Conservation (phyloP, 306 rosid genomes). For the Erythrophleum fordii region DNA sequence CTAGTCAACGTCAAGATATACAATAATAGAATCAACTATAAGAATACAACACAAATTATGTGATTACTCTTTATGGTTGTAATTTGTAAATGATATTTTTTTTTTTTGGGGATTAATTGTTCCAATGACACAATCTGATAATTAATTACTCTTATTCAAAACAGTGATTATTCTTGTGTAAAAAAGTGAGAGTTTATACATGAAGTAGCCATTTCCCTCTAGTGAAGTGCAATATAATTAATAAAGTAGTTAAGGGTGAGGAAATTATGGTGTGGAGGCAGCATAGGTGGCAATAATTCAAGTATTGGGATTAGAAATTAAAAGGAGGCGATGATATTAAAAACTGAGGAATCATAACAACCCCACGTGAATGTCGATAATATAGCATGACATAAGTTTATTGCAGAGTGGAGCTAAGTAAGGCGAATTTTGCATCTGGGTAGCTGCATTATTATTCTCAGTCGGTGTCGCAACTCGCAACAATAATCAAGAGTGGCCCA, state of each 20-base stretch:
- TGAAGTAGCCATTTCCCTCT: not conserved
- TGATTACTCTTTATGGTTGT: not conserved
- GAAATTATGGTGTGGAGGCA: not conserved
- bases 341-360: constrained; percentile 43
- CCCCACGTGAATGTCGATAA: constrained; percentile 59
- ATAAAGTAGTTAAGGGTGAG: not conserved
- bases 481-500: too few relatives aligned
- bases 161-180: not conserved
- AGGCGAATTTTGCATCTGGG: not conserved
- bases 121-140: constrained; percentile 24
- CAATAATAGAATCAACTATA: too few relatives aligned
- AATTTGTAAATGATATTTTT: too few relatives aligned
- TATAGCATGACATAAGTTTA: constrained; percentile 37
- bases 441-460: constrained; percentile 38
- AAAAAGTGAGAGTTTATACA: not conserved
- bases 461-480: not conserved
- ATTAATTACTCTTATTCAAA: constrained; percentile 8
- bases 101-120: not conserved
- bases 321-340: too few relatives aligned
- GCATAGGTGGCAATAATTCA: constrained; percentile 40
- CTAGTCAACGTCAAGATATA: not conserved
- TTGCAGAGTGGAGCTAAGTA: constrained; percentile 8
- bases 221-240: too few relatives aligned
- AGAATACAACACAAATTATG: too few relatives aligned
- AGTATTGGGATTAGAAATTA: constrained; percentile 3